Percentiles rank a stretch among this genome's conserved stretches.
These are phyloP conservation scores for Parastagonospora nodorum DNA, from an alignment of 2,329 filamentous ascomycete species.

Conservation along the genomic window DNA sequence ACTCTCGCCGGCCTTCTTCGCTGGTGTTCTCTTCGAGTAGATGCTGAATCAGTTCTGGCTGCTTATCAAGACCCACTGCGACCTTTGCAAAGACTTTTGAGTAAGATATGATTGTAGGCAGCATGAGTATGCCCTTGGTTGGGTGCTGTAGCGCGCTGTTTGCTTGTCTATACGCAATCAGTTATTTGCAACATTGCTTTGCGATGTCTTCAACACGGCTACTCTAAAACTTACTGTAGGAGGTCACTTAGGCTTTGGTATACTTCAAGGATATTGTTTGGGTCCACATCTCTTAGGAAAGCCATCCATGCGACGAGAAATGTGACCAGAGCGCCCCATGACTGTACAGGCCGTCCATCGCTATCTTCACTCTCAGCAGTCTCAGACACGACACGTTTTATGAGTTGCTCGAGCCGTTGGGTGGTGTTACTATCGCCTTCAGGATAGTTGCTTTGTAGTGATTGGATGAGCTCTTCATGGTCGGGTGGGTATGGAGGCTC, in stretches of 20 bases:
- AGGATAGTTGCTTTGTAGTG: conserved; percentile 31
- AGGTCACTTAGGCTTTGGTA: conserved; percentile 76
- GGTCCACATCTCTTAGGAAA: conserved; percentile 81
- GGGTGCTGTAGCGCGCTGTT: conserved; percentile 81
- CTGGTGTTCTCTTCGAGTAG: conserved; percentile 59
- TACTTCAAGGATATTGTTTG: conserved; percentile 73
- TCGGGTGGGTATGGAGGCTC: conserved; percentile 35
- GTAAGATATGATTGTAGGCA: conserved; percentile 82
- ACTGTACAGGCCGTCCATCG: conserved; percentile 60
- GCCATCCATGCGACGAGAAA: conserved; percentile 82
- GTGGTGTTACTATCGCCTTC: conserved; percentile 20
- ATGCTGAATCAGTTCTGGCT: conserved; percentile 74
- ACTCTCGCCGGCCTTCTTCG: conserved; percentile 71
- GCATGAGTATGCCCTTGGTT: conserved; percentile 77
- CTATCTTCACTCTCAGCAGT: conserved; percentile 59
- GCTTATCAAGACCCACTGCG: conserved; percentile 81
- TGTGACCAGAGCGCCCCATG: conserved; percentile 76
- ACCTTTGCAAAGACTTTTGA: conserved; percentile 80
- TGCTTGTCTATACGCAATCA: conserved; percentile 62
- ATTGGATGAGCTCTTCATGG: conserved; percentile 35
- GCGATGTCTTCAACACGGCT: neutral
- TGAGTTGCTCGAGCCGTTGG: conserved; percentile 28
- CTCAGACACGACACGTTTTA: conserved; percentile 47
- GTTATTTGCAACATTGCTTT: neutral
- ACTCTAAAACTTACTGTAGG: conserved; percentile 65